Evolutionary conservation across 2,329 filamentous ascomycete species (phyloP).

Genomic region (Paradendryphiella salina): DNA sequence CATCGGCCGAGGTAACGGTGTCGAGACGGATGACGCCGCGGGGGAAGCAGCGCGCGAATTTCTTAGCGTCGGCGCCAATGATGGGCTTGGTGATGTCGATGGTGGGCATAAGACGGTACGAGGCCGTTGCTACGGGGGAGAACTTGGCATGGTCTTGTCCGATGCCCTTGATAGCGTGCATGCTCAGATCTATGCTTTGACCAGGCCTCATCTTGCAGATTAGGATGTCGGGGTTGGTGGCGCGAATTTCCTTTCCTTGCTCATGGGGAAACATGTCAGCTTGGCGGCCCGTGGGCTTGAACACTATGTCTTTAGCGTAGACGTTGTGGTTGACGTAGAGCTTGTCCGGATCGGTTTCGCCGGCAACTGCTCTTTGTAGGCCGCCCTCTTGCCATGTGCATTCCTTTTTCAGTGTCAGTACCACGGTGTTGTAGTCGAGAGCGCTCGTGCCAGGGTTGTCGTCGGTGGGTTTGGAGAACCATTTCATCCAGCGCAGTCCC

Average conservation of each 20-base stretch:
- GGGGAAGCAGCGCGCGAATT: conserved; percentile 89
- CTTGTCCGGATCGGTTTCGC: conserved; percentile 78
- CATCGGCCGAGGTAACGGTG: conserved; percentile 69
- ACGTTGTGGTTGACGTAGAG: conserved; percentile 81
- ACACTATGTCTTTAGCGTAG: conserved; percentile 64
- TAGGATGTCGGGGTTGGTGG: conserved; percentile 88
- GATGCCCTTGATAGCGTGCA: conserved; percentile 94
- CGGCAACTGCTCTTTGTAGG: conserved; percentile 60
- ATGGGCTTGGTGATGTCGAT: conserved; percentile 86
- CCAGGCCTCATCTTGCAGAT: conserved; percentile 91
- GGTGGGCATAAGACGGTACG: conserved; percentile 85
- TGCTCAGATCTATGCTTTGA: conserved; percentile 80
- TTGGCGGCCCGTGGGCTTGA: conserved; percentile 70
- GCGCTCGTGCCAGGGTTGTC: conserved; percentile 46
- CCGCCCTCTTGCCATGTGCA: conserved; percentile 76
- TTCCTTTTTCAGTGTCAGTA: conserved; percentile 73
- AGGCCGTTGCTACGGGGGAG: conserved; percentile 91
- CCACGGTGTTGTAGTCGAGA: conserved; percentile 84
- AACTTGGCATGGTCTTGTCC: conserved; percentile 96
- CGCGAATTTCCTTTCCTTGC: conserved; percentile 66
- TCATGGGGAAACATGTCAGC: conserved; percentile 38
- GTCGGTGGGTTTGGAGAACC: conserved; percentile 71
- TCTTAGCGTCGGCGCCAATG: conserved; percentile 79
- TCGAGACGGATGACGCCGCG: conserved; percentile 82
- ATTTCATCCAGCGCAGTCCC: conserved; percentile 79